phyloP scores from a whole-genome alignment of 805 yeast species.

The Myxozyma sirexii region DNA sequence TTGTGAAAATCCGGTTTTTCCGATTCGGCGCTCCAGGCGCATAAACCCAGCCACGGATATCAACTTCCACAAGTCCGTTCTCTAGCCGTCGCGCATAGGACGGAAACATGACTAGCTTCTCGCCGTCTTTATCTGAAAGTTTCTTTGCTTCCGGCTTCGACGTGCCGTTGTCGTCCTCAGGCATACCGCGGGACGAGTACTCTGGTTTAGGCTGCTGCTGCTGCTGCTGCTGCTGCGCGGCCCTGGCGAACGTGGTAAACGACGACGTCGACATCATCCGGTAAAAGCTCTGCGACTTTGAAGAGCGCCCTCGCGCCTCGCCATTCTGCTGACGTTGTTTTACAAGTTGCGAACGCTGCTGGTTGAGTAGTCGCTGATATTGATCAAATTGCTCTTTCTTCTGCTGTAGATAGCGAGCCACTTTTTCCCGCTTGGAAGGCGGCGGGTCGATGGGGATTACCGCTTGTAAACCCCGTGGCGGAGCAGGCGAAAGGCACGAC shows the following conservation, averaged over 20 bases:
- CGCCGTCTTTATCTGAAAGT: conserved; percentile 46
- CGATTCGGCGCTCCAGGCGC: conserved; percentile 72
- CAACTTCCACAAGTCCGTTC: conserved; percentile 52
- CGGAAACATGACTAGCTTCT: conserved; percentile 63
- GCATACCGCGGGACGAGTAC: neutral
- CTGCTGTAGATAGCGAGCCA: conserved; percentile 26
- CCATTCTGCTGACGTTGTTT: conserved; percentile 12
- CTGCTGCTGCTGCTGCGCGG: conserved; percentile 13
- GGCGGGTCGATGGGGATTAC: conserved; percentile 34
- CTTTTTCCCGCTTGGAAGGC: conserved; percentile 33
- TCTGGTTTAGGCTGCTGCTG: conserved; percentile 1
- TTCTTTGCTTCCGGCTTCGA: conserved; percentile 2
- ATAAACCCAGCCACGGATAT: conserved; percentile 70
- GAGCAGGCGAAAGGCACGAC: conserved; percentile 33
- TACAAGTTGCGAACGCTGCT: conserved; percentile 26
- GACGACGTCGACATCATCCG: conserved; percentile 33
- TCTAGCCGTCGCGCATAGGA: conserved; percentile 51
- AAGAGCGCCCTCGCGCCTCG: neutral
- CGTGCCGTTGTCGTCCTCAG: neutral
- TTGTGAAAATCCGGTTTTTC: conserved; percentile 67
- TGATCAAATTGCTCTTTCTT: conserved; percentile 34
- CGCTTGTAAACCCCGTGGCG: conserved; percentile 32
- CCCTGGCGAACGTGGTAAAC: conserved; percentile 31
- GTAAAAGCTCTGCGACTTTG: conserved; percentile 7
- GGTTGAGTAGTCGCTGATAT: conserved; percentile 28